phyloP scores from a whole-genome alignment of 805 yeast genomes.

The Saturnispora sanitii region DNA sequence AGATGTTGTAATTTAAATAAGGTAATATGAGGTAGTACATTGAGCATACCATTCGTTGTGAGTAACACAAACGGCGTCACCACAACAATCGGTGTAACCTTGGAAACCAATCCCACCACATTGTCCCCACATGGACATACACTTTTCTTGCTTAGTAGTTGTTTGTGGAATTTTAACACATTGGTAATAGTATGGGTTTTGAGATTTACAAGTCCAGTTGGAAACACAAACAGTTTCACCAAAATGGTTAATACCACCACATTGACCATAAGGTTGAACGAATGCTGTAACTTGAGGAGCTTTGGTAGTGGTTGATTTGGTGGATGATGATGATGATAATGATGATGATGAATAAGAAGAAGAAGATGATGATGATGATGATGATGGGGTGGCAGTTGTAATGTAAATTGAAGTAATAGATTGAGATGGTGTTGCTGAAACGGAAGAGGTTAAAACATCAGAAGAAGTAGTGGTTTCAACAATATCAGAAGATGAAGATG shows the following conservation, averaged over 20 bases:
- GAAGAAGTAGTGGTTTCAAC: slow-evolving; percentile 6
- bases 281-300: slow-evolving; percentile 8
- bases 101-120: slow-evolving; percentile 19
- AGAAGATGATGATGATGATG: slow-evolving; percentile 7
- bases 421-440: not conserved
- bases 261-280: slow-evolving; percentile 21
- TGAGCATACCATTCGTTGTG: slow-evolving; percentile 21
- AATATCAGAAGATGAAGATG: slow-evolving; percentile 1
- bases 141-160: slow-evolving; percentile 6
- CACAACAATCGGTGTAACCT: slow-evolving; percentile 18
- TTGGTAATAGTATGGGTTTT: slow-evolving; percentile 21
- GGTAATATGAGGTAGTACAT: slow-evolving; percentile 13
- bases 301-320: slow-evolving; percentile 1
- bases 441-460: slow-evolving; percentile 7
- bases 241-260: slow-evolving; percentile 18
- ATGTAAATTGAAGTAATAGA: slow-evolving; percentile 2
- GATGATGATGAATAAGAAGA: not conserved
- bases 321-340: slow-evolving; percentile 2
- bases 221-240: slow-evolving; percentile 18
- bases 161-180: slow-evolving; percentile 14
- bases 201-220: slow-evolving; percentile 18
- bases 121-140: slow-evolving; percentile 15
- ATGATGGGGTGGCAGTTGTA: slow-evolving; percentile 7
- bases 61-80: slow-evolving; percentile 18
- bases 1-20: not conserved